Evolutionary conservation across 2,329 filamentous ascomycete genomes (phyloP), one percentile per base, ranked within the genome.

Genomic region (Fusarium fracticaudum): DNA sequence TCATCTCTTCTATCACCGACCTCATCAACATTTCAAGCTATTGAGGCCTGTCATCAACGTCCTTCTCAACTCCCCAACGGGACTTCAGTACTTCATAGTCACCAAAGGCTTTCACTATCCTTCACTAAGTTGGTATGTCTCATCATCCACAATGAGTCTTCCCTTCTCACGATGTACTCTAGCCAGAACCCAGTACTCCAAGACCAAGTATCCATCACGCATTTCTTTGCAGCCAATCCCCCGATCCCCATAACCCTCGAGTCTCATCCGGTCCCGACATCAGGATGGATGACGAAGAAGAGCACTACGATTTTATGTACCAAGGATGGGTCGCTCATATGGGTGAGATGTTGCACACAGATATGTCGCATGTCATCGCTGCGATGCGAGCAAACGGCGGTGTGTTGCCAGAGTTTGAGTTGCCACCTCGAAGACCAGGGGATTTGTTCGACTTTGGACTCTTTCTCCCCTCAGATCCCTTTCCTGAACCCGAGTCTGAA

Each of bases 141-240:
- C n/a, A 6, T 15, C 17, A 20, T 6, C 6, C 8, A 4, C 17
- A 0, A 6, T 2, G 3, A 3, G 17, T 14, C 12, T 33, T 33
- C 4, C 17, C 17, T 2, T 24, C 22, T 35, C 6, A 24, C 15
- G 8, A 0, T 8, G 0, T 10, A 13, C 5, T 24, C 10, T 10
- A 33, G 15, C 47, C 29, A 18, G 3, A 9, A 18, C 8, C 14
- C 47, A 13, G 14, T n/a, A 31, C 29, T 12, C 7, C 26, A 48
- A 31, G 26, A 22, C 26, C 26, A 48, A 50, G 14, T 17, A 45
- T 5, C 12, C 24, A 13, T 45, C 12, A 18, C 13, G 17, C 13
- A 17, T 44, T 10, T 14, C 24, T 29, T 20, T 14, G 2, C 13
- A 29, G 14, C 10, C 14, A 5, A 24, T 2, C n/a, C n/a, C 22